These are phyloP conservation scores for Tetragonia tetragonoides DNA, from an alignment of 148 eudicot species.

Conservation along the genomic window DNA sequence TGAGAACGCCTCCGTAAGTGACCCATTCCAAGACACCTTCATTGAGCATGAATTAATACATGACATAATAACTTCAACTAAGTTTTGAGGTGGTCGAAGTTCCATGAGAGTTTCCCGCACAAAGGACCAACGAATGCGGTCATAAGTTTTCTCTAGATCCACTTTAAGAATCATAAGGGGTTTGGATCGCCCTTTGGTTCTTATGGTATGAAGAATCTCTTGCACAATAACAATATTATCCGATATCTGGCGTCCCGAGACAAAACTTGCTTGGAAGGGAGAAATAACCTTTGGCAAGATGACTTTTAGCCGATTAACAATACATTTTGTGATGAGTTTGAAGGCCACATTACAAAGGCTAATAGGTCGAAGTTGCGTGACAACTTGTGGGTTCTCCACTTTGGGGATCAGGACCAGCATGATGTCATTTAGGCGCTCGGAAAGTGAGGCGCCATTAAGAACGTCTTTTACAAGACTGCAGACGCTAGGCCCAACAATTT, in stretches of 20 bases:
- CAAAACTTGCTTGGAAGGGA: background rate
- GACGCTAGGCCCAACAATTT: background rate
- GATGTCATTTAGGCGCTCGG: background rate
- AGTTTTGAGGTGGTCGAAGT: background rate
- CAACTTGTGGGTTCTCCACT: background rate
- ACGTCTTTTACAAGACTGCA: background rate
- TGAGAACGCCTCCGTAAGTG: background rate
- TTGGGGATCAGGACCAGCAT: background rate
- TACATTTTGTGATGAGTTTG: background rate
- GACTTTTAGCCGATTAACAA: background rate
- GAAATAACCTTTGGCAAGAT: background rate
- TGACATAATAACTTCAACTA: background rate
- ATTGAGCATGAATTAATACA: background rate
- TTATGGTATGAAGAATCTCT: background rate
- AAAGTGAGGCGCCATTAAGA: background rate
- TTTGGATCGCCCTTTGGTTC: background rate
- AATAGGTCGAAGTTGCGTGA: constrained; percentile 3
- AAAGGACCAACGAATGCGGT: background rate
- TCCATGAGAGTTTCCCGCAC: background rate
- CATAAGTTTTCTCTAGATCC: background rate
- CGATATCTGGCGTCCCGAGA: background rate
- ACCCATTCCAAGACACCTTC: background rate
- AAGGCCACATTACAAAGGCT: background rate
- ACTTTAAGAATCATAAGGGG: background rate
- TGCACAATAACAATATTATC: background rate